Evolutionary conservation across 176 grass and related monocot genomes (phyloP).

Genomic region (Aegilops umbellulata): DNA sequence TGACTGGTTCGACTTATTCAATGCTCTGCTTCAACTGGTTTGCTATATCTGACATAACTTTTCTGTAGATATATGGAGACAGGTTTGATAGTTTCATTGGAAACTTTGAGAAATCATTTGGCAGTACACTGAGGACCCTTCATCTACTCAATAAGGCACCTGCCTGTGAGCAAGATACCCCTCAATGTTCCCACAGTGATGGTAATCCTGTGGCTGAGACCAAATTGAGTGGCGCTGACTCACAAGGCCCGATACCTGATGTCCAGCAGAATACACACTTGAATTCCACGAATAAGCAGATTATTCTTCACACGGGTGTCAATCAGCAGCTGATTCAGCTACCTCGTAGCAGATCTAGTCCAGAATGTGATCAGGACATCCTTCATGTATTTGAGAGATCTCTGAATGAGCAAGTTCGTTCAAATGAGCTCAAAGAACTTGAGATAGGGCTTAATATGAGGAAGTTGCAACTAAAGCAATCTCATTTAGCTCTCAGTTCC

Average conservation of each 20-base stretch:
- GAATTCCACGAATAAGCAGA: slow-evolving; percentile 32
- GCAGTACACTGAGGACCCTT: slow-evolving; percentile 82
- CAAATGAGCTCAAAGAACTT: slow-evolving; percentile 87
- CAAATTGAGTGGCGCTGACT: slow-evolving; percentile 36
- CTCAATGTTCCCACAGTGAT: slow-evolving; percentile 25
- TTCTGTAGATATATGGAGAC: slow-evolving; percentile 85
- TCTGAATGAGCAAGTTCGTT: slow-evolving; percentile 68
- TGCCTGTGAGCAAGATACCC: slow-evolving; percentile 30
- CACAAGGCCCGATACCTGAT: slow-evolving; percentile 11
- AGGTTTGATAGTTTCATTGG: slow-evolving; percentile 64
- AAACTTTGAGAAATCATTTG: slow-evolving; percentile 90
- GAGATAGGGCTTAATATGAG: slow-evolving; percentile 71
- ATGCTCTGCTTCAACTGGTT: not conserved
- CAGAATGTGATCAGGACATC: slow-evolving; percentile 45
- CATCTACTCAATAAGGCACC: slow-evolving; percentile 49
- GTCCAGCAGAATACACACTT: slow-evolving; percentile 1
- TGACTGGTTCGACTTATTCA: slow-evolving; percentile 31
- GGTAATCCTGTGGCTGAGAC: slow-evolving; percentile 28
- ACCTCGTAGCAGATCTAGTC: slow-evolving; percentile 42
- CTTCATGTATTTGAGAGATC: slow-evolving; percentile 73
- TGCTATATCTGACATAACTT: slow-evolving; percentile 21
- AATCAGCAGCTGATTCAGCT: slow-evolving; percentile 47
- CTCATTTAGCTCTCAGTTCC: slow-evolving; percentile 66
- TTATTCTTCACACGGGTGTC: slow-evolving; percentile 37
- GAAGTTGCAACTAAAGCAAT: slow-evolving; percentile 61